Evolutionary conservation across 2,329 filamentous ascomycete species (phyloP), one percentile per base, ranked within the genome.

Genomic region (Orbilia quercus): DNA sequence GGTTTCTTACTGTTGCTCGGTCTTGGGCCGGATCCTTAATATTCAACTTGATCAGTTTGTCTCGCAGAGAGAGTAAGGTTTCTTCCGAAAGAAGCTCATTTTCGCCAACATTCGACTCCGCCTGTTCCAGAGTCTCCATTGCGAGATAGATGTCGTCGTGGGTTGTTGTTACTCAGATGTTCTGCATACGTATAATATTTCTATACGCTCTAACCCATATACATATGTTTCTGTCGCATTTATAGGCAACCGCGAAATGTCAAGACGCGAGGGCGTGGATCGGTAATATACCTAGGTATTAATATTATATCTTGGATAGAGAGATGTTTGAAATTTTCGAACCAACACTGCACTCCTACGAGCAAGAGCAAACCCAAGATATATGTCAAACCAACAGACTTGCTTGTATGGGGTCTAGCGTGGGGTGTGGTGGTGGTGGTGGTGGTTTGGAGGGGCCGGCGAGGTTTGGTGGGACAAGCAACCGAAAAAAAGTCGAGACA

Each of bases 41-140:
- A 48, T 73, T 66, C n/a, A 73, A 22, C 23, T 73, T 60, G 31
- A 73, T 73, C 0, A 73, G 60, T 14, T 62, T 66, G 12, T 73
- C 54, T 22, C 69, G 25, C 14, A 73, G 48, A 16, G 55, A 9
- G 4, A 45, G 42, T 2, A 73, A 25, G 2, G n/a, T 31, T 7
- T 48, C 31, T 28, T 66, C 60, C 7, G 69, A 47, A 6, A 73
- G 18, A 12, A 59, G 18, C 38, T 44, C 42, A 36, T 59, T 47
- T 38, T 64, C 51, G 20, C 18, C 28, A 5, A 54, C 16, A 38
- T 48, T 57, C 4, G 57, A 47, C 38, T 28, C 54, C 9, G 65
- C 18, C 5, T 7, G 20, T 42, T 57, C 58, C 25, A 51, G 23
- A 5, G 60, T 14, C 31, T 60, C 60, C 69, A 73, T 73, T 7